These are phyloP conservation scores for Saksenaea oblongispora DNA, from an alignment of 371 early-diverging fungal species.

Conservation along the genomic window DNA sequence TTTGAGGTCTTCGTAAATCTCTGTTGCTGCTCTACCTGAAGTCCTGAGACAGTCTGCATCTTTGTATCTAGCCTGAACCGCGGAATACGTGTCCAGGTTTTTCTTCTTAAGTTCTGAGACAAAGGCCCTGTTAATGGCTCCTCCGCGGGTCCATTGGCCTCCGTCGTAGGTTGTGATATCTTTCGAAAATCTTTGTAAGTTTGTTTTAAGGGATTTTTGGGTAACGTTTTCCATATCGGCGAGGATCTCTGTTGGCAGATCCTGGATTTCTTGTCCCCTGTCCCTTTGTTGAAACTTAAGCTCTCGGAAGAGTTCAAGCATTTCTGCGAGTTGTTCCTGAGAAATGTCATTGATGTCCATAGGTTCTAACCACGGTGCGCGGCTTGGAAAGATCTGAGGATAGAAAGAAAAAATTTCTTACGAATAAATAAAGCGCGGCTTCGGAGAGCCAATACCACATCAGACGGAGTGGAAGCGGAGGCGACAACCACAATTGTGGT, in stretches of 20 bases:
- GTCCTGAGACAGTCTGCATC: background rate
- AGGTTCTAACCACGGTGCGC: background rate
- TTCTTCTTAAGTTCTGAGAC: background rate
- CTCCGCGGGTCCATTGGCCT: constrained; percentile 1
- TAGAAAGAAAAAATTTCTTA: too few relatives aligned
- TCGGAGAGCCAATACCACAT: too few relatives aligned
- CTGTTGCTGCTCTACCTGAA: constrained; percentile 9
- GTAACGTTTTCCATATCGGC: background rate
- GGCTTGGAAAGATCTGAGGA: background rate
- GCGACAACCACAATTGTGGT: too few relatives aligned
- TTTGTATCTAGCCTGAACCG: background rate
- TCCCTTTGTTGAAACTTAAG: too few relatives aligned
- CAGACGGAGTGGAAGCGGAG: too few relatives aligned
- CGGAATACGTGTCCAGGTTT: too few relatives aligned
- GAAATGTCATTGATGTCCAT: background rate
- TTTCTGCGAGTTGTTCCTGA: too few relatives aligned
- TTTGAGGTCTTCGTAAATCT: constrained; percentile 1
- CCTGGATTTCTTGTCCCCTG: background rate
- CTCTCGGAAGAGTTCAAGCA: too few relatives aligned
- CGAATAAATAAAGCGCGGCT: too few relatives aligned
- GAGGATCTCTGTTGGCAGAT: background rate
- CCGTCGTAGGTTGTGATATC: too few relatives aligned
- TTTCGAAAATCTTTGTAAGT: background rate
- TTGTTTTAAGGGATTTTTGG: background rate
- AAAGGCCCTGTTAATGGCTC: background rate